Conservation (phyloP, 345 rosid species). For the Punica granatum region DNA sequence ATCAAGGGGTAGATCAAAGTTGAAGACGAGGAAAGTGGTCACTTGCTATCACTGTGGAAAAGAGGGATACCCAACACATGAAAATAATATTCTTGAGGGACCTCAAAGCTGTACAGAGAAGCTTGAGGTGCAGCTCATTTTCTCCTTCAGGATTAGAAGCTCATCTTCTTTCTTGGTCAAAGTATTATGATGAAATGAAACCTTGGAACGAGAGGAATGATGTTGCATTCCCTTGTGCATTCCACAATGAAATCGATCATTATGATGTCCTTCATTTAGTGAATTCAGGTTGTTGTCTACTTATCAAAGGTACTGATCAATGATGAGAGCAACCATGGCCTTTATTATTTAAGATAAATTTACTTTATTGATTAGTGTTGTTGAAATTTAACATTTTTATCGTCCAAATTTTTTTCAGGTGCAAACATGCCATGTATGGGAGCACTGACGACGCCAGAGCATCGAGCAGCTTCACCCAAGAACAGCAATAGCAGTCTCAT, state of each 20-base stretch:
- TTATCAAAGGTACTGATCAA: conserved; percentile 75
- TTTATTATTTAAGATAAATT: conserved; percentile 6
- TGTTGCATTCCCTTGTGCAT: conserved; percentile 92
- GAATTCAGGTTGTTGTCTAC: conserved; percentile 75
- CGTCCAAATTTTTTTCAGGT: too few relatives aligned
- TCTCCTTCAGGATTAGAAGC: neutral
- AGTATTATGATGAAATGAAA: conserved; percentile 91
- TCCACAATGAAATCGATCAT: conserved; percentile 89
- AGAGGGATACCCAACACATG: too few relatives aligned
- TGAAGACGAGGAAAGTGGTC: too few relatives aligned
- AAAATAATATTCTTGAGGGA: conserved; percentile 94
- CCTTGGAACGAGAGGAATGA: conserved; percentile 98
- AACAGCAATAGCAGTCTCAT: too few relatives aligned
- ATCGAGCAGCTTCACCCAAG: too few relatives aligned
- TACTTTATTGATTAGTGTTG: neutral
- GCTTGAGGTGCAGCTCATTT: conserved; percentile 55
- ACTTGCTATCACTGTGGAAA: too few relatives aligned
- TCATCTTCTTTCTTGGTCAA: conserved; percentile 32
- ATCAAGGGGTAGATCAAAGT: too few relatives aligned
- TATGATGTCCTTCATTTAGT: conserved; percentile 86
- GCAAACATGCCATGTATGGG: too few relatives aligned
- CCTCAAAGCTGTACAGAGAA: conserved; percentile 89
- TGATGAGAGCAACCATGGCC: conserved; percentile 8
- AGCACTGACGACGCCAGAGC: too few relatives aligned
- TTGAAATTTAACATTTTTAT: too few relatives aligned